These are phyloP conservation scores for Hamigera avellanea DNA, from an alignment of 495 filamentous ascomycete genomes.

Conservation along the genomic window DNA sequence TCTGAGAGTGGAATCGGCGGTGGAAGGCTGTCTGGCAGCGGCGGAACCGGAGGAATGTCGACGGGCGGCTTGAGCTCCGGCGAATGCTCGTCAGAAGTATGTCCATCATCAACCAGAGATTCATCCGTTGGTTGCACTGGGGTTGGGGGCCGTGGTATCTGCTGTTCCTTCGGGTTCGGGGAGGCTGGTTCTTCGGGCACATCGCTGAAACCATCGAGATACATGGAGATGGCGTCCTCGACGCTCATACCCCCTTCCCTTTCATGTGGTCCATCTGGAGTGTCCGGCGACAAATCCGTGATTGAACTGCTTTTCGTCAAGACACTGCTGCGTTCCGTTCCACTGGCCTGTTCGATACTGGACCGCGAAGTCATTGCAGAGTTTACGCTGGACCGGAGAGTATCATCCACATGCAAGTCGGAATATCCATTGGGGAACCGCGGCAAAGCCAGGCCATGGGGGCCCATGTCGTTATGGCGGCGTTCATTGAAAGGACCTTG, in stretches of 20 bases:
- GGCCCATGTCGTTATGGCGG: slow-evolving; percentile 9
- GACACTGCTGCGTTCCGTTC: slow-evolving; percentile 73
- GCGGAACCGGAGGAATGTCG: slow-evolving; percentile 14
- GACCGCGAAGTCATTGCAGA: slow-evolving; percentile 60
- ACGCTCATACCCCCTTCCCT: slow-evolving; percentile 69
- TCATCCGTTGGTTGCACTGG: background rate
- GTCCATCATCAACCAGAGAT: slow-evolving; percentile 9
- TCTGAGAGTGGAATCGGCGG: slow-evolving; percentile 17
- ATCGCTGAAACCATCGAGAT: slow-evolving; percentile 70
- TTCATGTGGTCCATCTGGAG: slow-evolving; percentile 38
- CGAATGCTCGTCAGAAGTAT: slow-evolving; percentile 10
- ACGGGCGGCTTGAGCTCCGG: slow-evolving; percentile 11
- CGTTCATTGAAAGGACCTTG: slow-evolving; percentile 10
- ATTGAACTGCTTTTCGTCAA: slow-evolving; percentile 69
- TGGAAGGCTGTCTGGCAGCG: slow-evolving; percentile 11
- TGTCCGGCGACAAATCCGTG: slow-evolving; percentile 50
- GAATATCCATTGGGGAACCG: slow-evolving; percentile 20
- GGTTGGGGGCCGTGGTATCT: background rate
- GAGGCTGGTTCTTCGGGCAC: slow-evolving; percentile 32
- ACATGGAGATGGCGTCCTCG: slow-evolving; percentile 91
- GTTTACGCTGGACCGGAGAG: slow-evolving; percentile 58
- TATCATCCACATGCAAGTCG: slow-evolving; percentile 33
- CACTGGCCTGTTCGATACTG: slow-evolving; percentile 53
- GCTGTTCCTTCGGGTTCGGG: slow-evolving; percentile 11
- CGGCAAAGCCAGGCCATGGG: slow-evolving; percentile 20